Evolutionary conservation across 176 grass and related monocot species (phyloP).

Genomic region (Zea luxurians): DNA sequence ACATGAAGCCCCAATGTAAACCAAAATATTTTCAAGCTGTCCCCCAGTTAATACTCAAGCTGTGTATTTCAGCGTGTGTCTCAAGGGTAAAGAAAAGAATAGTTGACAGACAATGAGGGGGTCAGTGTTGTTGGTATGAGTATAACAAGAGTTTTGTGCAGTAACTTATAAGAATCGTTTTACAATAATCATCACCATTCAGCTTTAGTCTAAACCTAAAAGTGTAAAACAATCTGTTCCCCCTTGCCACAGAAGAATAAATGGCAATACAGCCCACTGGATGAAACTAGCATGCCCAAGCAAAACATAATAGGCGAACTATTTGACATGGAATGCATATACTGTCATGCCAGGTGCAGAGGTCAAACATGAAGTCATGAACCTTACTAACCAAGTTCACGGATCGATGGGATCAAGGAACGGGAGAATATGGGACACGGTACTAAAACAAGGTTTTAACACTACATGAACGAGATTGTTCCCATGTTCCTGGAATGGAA

Average conservation of each 20-base stretch:
- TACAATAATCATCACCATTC: slow-evolving; percentile 11
- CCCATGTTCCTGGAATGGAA: too few relatives aligned
- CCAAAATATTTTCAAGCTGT: slow-evolving; percentile 4
- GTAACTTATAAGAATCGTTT: not conserved
- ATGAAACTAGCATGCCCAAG: slow-evolving; percentile 25
- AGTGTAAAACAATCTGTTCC: not conserved
- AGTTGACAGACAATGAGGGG: not conserved
- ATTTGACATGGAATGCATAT: slow-evolving; percentile 16
- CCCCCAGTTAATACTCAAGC: not conserved
- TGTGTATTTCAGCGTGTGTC: slow-evolving; percentile 18
- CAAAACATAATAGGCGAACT: slow-evolving; percentile 1
- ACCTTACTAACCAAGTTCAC: too few relatives aligned
- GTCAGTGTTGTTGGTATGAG: not conserved
- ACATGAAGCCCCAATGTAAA: slow-evolving; percentile 14
- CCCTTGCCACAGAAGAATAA: slow-evolving; percentile 19
- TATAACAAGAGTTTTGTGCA: not conserved
- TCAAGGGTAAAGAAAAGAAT: not conserved
- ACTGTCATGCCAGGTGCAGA: not conserved
- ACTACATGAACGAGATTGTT: too few relatives aligned
- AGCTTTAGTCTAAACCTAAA: not conserved
- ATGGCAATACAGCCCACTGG: slow-evolving; percentile 16
- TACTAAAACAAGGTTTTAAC: too few relatives aligned
- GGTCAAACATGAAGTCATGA: slow-evolving; percentile 3
- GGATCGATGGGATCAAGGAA: too few relatives aligned
- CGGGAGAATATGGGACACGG: too few relatives aligned